These are phyloP conservation scores for Tuber calosporum DNA, from an alignment of 495 filamentous ascomycete species.

Conservation along the genomic window DNA sequence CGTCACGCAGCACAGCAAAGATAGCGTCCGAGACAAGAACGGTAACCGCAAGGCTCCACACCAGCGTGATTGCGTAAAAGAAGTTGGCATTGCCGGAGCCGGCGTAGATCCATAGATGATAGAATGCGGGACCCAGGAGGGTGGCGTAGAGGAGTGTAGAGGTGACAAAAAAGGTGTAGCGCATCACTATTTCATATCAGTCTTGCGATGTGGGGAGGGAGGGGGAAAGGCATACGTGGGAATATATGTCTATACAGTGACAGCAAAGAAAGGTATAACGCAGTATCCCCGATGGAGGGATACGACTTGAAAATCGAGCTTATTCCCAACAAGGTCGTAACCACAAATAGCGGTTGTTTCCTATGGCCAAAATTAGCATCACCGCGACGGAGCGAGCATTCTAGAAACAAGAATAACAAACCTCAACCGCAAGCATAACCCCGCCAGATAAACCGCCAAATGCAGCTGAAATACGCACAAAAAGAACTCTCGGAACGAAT, in stretches of 20 bases:
- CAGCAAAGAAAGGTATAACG: slow-evolving; percentile 72
- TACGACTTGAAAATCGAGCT: slow-evolving; percentile 94
- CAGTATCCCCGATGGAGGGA: slow-evolving; percentile 80
- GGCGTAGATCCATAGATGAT: slow-evolving; percentile 97
- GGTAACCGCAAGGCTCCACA: slow-evolving; percentile 86
- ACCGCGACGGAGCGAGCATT: not conserved
- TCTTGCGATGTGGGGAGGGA: not conserved
- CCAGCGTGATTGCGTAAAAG: slow-evolving; percentile 97
- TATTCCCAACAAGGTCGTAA: slow-evolving; percentile 73
- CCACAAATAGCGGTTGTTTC: slow-evolving; percentile 74
- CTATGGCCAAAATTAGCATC: slow-evolving; percentile 12
- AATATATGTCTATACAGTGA: slow-evolving; percentile 92
- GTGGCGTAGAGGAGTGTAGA: slow-evolving; percentile 77
- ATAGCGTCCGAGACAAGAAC: slow-evolving; percentile 70
- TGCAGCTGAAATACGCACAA: slow-evolving; percentile 97
- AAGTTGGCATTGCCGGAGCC: slow-evolving; percentile 98
- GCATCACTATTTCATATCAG: slow-evolving; percentile 58
- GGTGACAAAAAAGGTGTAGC: slow-evolving; percentile 81
- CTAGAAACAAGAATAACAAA: slow-evolving; percentile 7
- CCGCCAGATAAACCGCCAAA: slow-evolving; percentile 76
- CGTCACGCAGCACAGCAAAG: slow-evolving; percentile 82
- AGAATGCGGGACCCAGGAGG: slow-evolving; percentile 88
- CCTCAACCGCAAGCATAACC: slow-evolving; percentile 69
- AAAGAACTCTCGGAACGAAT: slow-evolving; percentile 95
- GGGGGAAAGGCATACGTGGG: slow-evolving; percentile 56